Percentiles rank a stretch among this genome's conserved stretches.
These are phyloP conservation scores for Rhodotorula paludigena DNA, from an alignment of 768 basidiomycete species.

Conservation along the genomic window DNA sequence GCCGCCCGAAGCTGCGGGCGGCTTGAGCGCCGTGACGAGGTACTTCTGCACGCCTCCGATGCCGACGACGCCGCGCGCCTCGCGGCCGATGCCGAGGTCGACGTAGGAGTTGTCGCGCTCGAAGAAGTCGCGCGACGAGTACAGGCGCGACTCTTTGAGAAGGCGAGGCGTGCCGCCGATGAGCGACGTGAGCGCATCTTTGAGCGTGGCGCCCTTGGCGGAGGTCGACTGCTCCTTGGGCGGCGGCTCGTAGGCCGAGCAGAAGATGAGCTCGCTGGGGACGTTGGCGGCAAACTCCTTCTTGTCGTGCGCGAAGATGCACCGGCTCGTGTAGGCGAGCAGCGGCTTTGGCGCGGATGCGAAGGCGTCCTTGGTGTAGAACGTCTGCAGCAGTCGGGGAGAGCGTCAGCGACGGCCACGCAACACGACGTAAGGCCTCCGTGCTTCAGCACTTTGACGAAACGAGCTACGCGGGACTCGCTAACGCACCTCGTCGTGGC, in stretches of 20 bases:
- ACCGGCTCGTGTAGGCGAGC: slow-evolving; percentile 65
- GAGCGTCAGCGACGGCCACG: neutral
- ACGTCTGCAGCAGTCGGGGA: slow-evolving; percentile 59
- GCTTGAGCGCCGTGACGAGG: slow-evolving; percentile 82
- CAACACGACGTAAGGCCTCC: no score
- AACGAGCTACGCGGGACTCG: neutral
- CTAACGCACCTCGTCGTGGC: slow-evolving; percentile 65
- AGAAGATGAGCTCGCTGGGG: slow-evolving; percentile 71
- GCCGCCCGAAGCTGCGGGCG: slow-evolving; percentile 49
- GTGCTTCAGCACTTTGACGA: neutral
- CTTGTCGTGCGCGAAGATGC: slow-evolving; percentile 85
- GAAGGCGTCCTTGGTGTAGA: slow-evolving; percentile 82
- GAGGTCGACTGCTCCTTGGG: slow-evolving; percentile 52
- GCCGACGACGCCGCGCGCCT: slow-evolving; percentile 81
- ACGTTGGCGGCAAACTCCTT: slow-evolving; percentile 75
- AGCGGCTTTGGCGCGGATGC: slow-evolving; percentile 58
- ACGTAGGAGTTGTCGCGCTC: slow-evolving; percentile 60
- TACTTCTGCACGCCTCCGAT: slow-evolving; percentile 90
- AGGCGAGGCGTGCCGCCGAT: slow-evolving; percentile 49
- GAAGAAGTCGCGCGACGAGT: slow-evolving; percentile 82
- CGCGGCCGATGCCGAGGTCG: slow-evolving; percentile 72
- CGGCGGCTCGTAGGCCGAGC: slow-evolving; percentile 59
- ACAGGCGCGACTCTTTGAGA: slow-evolving; percentile 60
- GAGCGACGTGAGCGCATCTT: slow-evolving; percentile 43
- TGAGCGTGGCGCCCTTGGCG: slow-evolving; percentile 27